Percentiles rank a stretch among this genome's conserved stretches.
Conservation (phyloP, 1,284 basidiomycete genomes). For the Stygiomarasmius scandens region DNA sequence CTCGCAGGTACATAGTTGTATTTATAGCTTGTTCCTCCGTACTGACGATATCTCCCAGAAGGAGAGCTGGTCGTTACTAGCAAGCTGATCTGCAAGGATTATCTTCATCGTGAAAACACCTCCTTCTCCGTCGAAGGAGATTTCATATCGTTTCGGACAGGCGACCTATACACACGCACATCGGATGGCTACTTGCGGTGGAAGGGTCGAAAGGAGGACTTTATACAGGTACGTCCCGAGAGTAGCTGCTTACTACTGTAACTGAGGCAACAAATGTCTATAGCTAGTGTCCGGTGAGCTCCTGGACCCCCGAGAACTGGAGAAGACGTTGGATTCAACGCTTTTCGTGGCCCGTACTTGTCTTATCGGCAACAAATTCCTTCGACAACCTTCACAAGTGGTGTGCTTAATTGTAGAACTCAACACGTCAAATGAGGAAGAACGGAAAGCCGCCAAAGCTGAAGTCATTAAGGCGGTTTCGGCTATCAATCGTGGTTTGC, state of each 20-base stretch:
- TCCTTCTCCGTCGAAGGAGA: conserved; percentile 30
- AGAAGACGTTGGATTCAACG: conserved; percentile 27
- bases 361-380: conserved; percentile 36
- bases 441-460: conserved; percentile 13
- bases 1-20: conserved; percentile 17
- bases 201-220: conserved; percentile 38
- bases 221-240: conserved; percentile 28
- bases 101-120: conserved; percentile 28
- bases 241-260: neutral
- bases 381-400: conserved; percentile 30
- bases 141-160: conserved; percentile 33
- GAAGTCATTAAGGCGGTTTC: conserved; percentile 32
- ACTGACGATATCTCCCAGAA: conserved; percentile 20
- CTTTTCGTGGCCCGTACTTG: conserved; percentile 29
- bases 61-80: conserved; percentile 37
- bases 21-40: neutral
- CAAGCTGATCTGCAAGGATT: conserved; percentile 30
- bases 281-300: conserved; percentile 37
- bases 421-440: conserved; percentile 7
- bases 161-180: conserved; percentile 32
- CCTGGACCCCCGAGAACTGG: conserved; percentile 31
- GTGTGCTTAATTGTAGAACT: conserved; percentile 35
- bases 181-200: conserved; percentile 28
- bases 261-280: neutral
- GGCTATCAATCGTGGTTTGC: conserved; percentile 30